A percentile compares a stretch with the other conserved stretches of the same genome.
These are phyloP conservation scores for Cokeromyces recurvatus DNA, from an alignment of 371 early-diverging fungal genomes.

Conservation along the genomic window DNA sequence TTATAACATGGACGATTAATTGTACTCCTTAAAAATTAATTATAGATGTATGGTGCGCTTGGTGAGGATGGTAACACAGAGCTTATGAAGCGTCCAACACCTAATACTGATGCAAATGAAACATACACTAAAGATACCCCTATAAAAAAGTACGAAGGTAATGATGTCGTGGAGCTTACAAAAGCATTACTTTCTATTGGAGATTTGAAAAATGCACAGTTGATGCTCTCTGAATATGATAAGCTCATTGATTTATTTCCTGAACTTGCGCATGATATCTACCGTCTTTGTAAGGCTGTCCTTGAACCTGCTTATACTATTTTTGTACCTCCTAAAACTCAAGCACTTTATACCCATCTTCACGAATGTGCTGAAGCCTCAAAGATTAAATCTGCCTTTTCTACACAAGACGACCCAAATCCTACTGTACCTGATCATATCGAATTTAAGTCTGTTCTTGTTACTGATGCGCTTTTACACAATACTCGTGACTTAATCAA, in stretches of 20 bases:
- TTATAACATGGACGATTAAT: no score
- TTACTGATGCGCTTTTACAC: constrained; percentile 22
- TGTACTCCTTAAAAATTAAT: no score
- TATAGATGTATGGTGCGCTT: constrained; percentile 34
- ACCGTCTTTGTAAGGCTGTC: constrained; percentile 53
- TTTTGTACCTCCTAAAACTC: constrained; percentile 31
- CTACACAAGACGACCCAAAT: constrained; percentile 6
- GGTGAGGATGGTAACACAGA: constrained; percentile 41
- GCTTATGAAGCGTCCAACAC: constrained; percentile 10
- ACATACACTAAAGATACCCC: constrained; percentile 1
- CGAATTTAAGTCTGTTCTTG: constrained; percentile 20
- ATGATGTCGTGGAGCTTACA: constrained; percentile 64
- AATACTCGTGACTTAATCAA: constrained; percentile 22
- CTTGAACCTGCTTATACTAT: constrained; percentile 50
- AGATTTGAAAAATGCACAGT: constrained; percentile 50
- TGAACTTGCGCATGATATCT: constrained; percentile 57
- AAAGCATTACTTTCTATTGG: constrained; percentile 66
- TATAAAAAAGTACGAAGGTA: constrained; percentile 15
- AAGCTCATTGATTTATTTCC: constrained; percentile 57
- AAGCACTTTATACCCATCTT: constrained; percentile 12
- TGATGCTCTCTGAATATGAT: constrained; percentile 52
- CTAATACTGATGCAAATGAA: constrained; percentile 7
- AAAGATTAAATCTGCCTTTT: constrained; percentile 18
- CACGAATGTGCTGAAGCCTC: constrained; percentile 26
- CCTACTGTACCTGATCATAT: constrained; percentile 20